A percentile compares a stretch with the other conserved stretches of the same genome.
Conservation (phyloP, 176 grass and related monocot genomes). For the Eleusine coracana region DNA sequence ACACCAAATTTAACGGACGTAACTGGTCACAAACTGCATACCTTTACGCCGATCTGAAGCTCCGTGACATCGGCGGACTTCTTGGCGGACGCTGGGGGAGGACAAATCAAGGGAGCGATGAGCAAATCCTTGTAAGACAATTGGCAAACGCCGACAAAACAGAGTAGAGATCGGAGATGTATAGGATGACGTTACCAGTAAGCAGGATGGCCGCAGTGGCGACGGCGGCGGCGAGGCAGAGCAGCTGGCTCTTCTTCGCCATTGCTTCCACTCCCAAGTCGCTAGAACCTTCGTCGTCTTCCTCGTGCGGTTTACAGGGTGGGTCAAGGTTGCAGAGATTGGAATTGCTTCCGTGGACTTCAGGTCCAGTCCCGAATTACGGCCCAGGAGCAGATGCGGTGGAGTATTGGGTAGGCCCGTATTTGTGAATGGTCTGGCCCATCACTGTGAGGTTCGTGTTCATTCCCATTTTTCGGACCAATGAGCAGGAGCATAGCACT, state of each 20-base stretch:
- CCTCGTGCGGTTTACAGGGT: neutral
- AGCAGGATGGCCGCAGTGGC: conserved; percentile 42
- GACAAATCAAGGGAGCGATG: conserved; percentile 14
- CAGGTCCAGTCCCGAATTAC: neutral
- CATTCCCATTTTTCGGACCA: too few species aligned
- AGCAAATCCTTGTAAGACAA: conserved; percentile 1
- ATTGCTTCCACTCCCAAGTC: conserved; percentile 24
- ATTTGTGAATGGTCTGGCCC: neutral
- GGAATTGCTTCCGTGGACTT: neutral
- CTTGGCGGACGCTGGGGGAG: conserved; percentile 65
- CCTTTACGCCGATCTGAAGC: conserved; percentile 94
- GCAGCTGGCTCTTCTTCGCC: conserved; percentile 45
- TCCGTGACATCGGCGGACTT: conserved; percentile 76
- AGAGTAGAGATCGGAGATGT: neutral
- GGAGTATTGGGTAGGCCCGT: neutral
- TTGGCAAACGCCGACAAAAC: neutral
- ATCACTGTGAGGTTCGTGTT: neutral
- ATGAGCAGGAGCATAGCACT: too few species aligned
- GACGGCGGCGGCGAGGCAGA: conserved; percentile 42
- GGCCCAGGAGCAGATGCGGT: neutral
- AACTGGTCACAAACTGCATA: neutral
- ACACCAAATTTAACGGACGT: neutral
- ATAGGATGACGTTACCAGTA: conserved; percentile 37
- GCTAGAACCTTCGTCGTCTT: conserved; percentile 11
- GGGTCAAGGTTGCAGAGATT: neutral